These are phyloP conservation scores for Fusarium anguioides DNA, from an alignment of 2,329 filamentous ascomycete genomes.

Conservation along the genomic window DNA sequence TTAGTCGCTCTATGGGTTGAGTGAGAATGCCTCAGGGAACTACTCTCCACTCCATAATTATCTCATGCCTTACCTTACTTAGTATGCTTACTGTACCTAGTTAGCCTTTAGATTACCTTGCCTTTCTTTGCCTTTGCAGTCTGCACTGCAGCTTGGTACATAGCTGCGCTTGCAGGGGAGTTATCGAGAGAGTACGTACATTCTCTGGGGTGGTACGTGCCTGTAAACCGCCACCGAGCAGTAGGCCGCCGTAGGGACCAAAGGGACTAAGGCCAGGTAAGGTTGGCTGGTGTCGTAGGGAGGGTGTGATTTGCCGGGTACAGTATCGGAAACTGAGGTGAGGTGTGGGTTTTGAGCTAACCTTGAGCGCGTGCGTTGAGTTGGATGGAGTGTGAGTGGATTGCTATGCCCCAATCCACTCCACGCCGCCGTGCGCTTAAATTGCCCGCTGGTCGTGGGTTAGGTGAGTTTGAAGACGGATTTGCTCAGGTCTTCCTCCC, in stretches of 20 bases:
- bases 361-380: constrained; percentile 30
- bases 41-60: constrained; percentile 40
- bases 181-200: constrained; percentile 35
- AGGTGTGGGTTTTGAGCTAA: constrained; percentile 18
- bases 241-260: neutral
- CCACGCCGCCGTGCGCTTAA: constrained; percentile 27
- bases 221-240: constrained; percentile 21
- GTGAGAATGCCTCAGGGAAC: constrained; percentile 19
- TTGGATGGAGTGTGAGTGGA: constrained; percentile 35
- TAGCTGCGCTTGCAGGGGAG: neutral
- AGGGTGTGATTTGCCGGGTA: constrained; percentile 34
- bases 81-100: neutral
- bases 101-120: neutral
- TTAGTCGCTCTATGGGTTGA: no score
- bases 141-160: neutral
- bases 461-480: constrained; percentile 54
- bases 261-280: neutral
- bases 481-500: constrained; percentile 56
- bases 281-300: neutral
- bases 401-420: constrained; percentile 39
- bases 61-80: constrained; percentile 35
- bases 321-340: constrained; percentile 33
- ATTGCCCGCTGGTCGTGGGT: constrained; percentile 51
- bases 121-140: neutral
- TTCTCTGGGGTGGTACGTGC: constrained; percentile 17